These are phyloP conservation scores for Stentor roeselii DNA, from an alignment of 73 alveolate species.

Conservation along the genomic window DNA sequence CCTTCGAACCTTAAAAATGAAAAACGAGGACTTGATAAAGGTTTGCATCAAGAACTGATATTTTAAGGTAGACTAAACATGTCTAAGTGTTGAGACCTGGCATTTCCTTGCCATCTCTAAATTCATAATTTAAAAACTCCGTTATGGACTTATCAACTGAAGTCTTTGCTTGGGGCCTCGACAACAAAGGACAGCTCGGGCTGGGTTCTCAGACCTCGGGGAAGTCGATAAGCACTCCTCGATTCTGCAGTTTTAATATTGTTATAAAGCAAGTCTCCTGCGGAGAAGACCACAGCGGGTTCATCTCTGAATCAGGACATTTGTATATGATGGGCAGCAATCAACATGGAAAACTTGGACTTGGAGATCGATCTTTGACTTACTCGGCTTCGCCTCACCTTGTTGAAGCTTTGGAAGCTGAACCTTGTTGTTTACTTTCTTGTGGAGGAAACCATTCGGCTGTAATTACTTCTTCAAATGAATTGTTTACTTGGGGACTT, in stretches of 20 bases:
- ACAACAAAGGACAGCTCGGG: slow-evolving; percentile 36
- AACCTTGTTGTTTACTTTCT: slow-evolving; percentile 40
- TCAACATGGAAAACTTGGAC: slow-evolving; percentile 68
- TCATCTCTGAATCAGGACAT: slow-evolving; percentile 49
- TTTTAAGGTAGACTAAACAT: too few relatives aligned
- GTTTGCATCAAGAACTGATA: neutral
- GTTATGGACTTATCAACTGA: slow-evolving; percentile 22
- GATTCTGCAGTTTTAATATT: slow-evolving; percentile 49
- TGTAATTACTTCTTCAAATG: slow-evolving; percentile 65
- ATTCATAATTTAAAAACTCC: neutral
- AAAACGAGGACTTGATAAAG: neutral
- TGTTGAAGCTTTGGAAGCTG: slow-evolving; percentile 28
- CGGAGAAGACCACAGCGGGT: slow-evolving; percentile 62
- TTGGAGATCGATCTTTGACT: slow-evolving; percentile 34
- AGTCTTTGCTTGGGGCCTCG: slow-evolving; percentile 59
- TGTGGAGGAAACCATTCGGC: slow-evolving; percentile 89
- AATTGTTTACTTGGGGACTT: slow-evolving; percentile 83
- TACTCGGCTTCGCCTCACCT: slow-evolving; percentile 30
- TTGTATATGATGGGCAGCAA: slow-evolving; percentile 75
- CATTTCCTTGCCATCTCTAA: too few relatives aligned
- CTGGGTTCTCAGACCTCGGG: slow-evolving; percentile 33
- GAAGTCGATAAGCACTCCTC: slow-evolving; percentile 44
- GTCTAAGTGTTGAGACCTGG: too few relatives aligned
- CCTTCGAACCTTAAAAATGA: neutral
- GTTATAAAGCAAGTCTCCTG: slow-evolving; percentile 48